These are phyloP conservation scores for Aspergillus kassunensis DNA, from an alignment of 495 filamentous ascomycete species.

Conservation along the genomic window DNA sequence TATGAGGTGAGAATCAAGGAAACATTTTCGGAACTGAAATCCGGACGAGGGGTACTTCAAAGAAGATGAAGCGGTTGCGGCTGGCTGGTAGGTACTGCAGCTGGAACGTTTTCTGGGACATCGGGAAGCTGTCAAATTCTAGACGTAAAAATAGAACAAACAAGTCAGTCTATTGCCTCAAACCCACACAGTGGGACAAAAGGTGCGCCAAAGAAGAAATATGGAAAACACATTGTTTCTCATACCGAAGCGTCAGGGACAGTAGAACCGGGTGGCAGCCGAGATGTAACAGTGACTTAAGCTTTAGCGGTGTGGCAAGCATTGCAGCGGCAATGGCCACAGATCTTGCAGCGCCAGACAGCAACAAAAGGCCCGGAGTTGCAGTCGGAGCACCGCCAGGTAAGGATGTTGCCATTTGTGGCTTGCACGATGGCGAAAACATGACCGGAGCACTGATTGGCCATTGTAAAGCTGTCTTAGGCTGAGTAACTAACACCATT, in stretches of 20 bases:
- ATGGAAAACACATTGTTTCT: neutral
- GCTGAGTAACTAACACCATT: neutral
- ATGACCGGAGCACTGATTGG: constrained; percentile 47
- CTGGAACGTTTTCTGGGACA: constrained; percentile 1
- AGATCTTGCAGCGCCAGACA: constrained; percentile 50
- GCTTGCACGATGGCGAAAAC: constrained; percentile 43
- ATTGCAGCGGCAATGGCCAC: constrained; percentile 44
- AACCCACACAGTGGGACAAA: neutral
- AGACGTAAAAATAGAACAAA: neutral
- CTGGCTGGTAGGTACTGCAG: constrained; percentile 12
- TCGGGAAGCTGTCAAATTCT: neutral
- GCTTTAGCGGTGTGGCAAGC: constrained; percentile 42
- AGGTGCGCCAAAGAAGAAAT: neutral
- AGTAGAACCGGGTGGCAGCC: constrained; percentile 9
- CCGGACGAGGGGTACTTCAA: neutral
- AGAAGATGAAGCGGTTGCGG: neutral
- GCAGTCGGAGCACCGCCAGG: constrained; percentile 49
- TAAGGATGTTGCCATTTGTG: constrained; percentile 47
- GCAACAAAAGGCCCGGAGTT: constrained; percentile 47
- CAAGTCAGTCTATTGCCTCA: neutral
- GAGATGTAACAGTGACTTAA: constrained; percentile 23
- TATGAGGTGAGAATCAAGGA: constrained; percentile 4
- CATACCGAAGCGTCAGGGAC: constrained; percentile 12
- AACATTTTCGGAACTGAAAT: neutral
- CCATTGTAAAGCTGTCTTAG: constrained; percentile 28